Base-by-base conservation (phyloP, 129 eudicot genomes). In the Artemisia argyi region DNA sequence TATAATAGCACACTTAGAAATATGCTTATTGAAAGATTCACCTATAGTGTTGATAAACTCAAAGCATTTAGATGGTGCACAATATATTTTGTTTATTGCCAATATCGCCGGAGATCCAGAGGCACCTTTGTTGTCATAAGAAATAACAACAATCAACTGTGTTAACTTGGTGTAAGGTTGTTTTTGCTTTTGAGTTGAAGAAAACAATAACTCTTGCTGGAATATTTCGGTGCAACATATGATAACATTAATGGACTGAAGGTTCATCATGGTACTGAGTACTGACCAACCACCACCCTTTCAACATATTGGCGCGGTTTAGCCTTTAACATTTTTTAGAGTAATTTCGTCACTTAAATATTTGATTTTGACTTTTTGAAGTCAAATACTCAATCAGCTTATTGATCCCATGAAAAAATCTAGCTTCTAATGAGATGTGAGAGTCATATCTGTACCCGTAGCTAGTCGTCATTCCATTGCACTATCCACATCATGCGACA, bases 391-490 rank as follows among this genome's bases (percentile, higher is more conserved):
- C 26, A 24, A 24, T 24, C 26, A 15, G 7, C 44, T 14, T 66
- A 26, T 49, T 16, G 24, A 50, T 49, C 48, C 57, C 16, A 19
- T 19, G 17, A 66, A 66, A 20, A 20, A 20, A 46, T 4, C 12
- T 18, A 48, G 26, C 26, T 24, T 24, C 26, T 24, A 24, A 24
- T 24, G 30, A 30, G 11, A 61, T 30, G 9, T 1, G 19, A 18
- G 22, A 55, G 19, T 55, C 12, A 22, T 82, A 90, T 97, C 97
- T 94, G 97, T 67, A 52, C 98, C 98, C 97, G 65, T 90, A 86
- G 56, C 88, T 88, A 49, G 98, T 92, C 16, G 96, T 94, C n/a
- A n/a, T n/a, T 87, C 93, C 79, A 94, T 69, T n/a, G 96, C 96
- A 75, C 60, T 79, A 58, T 88, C 86, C 44, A 94, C 91, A 54